Evolutionary conservation across 805 yeast genomes (phyloP).

Genomic region (Wickerhamiella australiensis): DNA sequence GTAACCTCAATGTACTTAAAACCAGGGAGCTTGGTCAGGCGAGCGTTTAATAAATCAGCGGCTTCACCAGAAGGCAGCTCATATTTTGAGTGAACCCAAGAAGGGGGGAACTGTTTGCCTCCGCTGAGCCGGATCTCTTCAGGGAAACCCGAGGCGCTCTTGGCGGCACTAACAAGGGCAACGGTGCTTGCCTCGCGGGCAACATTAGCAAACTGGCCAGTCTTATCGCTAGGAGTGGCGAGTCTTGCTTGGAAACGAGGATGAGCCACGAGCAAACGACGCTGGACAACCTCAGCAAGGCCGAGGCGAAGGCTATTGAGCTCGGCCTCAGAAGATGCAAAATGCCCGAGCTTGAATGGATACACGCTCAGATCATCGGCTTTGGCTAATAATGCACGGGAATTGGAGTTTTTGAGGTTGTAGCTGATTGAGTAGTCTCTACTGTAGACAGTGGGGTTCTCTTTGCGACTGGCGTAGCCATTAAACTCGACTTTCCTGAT

Average conservation of each 20-base stretch:
- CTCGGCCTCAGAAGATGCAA: constrained; percentile 45
- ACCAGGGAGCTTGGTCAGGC: constrained; percentile 23
- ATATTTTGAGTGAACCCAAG: constrained; percentile 79
- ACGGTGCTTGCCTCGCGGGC: constrained; percentile 77
- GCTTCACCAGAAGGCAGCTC: constrained; percentile 43
- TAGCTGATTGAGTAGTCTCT: constrained; percentile 81
- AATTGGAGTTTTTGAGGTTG: constrained; percentile 58
- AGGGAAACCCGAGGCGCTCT: constrained; percentile 30
- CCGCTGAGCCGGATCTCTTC: constrained; percentile 75
- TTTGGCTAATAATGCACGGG: constrained; percentile 56
- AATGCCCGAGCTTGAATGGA: constrained; percentile 77
- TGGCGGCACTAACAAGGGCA: constrained; percentile 37
- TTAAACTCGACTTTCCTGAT: constrained; percentile 23
- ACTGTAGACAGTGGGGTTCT: constrained; percentile 46
- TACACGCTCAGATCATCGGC: constrained; percentile 74
- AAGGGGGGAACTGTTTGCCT: constrained; percentile 52
- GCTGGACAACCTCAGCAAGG: constrained; percentile 63
- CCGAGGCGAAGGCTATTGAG: constrained; percentile 59
- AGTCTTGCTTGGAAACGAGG: constrained; percentile 64
- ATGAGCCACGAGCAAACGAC: constrained; percentile 61
- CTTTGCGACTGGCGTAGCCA: constrained; percentile 23
- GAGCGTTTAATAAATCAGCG: constrained; percentile 23
- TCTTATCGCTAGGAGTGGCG: constrained; percentile 45
- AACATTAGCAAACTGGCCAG: constrained; percentile 46
- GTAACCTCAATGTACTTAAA: constrained; percentile 26